Conservation (phyloP, 495 filamentous ascomycete species). For the Pseudotulostoma volvatum region DNA sequence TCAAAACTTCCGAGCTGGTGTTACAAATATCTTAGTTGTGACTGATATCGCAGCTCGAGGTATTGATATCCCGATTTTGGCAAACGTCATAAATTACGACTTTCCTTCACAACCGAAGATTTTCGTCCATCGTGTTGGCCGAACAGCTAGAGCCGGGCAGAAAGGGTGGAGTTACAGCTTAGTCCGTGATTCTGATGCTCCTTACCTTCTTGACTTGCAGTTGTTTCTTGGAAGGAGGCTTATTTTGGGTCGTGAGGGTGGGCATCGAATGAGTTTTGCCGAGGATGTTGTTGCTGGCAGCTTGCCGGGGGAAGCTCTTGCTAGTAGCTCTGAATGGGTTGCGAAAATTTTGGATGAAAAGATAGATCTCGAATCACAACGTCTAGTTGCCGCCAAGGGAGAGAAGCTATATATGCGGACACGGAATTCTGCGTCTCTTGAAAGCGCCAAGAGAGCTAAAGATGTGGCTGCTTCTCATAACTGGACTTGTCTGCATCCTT, state of each 20-base stretch:
- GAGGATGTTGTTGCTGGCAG: conserved; percentile 67
- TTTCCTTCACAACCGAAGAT: conserved; percentile 95
- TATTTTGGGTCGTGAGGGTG: conserved; percentile 42
- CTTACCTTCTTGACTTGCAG: conserved; percentile 89
- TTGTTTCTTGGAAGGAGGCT: conserved; percentile 76
- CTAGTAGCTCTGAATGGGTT: conserved; percentile 59
- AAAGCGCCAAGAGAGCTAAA: conserved; percentile 74
- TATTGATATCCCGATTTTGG: conserved; percentile 92
- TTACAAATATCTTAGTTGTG: conserved; percentile 84
- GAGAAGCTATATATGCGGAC: conserved; percentile 86
- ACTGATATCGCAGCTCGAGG: conserved; percentile 94
- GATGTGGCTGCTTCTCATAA: conserved; percentile 49
- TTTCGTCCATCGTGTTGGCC: conserved; percentile 88
- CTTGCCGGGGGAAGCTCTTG: conserved; percentile 50
- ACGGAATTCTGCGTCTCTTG: conserved; percentile 68
- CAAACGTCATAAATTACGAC: conserved; percentile 97
- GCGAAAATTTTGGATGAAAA: conserved; percentile 59
- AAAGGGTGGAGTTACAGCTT: conserved; percentile 91
- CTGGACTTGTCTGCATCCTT: conserved; percentile 53
- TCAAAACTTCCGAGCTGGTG: conserved; percentile 65
- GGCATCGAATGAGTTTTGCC: conserved; percentile 46
- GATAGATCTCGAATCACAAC: conserved; percentile 52
- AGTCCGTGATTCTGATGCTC: conserved; percentile 65
- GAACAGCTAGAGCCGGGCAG: conserved; percentile 83
- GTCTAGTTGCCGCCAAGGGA: conserved; percentile 62